These are phyloP conservation scores for Lentinula detonsa DNA, from an alignment of 768 basidiomycete species.

Conservation along the genomic window DNA sequence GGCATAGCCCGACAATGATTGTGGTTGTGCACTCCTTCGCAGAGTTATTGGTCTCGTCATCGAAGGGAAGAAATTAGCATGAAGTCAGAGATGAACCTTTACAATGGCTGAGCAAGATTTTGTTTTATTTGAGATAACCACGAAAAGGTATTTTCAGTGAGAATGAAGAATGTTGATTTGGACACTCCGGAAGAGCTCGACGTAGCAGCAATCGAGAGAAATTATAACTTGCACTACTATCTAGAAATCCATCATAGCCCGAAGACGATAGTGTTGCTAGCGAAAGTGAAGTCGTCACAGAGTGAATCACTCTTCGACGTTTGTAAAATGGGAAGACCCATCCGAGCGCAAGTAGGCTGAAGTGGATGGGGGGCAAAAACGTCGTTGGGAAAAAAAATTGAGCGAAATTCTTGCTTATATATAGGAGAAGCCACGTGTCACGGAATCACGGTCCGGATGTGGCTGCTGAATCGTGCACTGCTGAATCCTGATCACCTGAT, in stretches of 20 bases:
- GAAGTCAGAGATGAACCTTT: no score
- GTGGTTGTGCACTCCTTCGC: no score
- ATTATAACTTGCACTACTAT: conserved; percentile 36
- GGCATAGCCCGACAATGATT: no score
- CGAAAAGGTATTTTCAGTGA: no score
- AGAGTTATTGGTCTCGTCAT: no score
- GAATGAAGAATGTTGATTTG: no score
- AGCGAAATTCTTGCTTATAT: neutral
- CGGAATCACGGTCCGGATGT: neutral
- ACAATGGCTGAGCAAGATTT: no score
- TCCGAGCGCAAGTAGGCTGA: conserved; percentile 21
- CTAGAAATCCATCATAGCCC: conserved; percentile 67
- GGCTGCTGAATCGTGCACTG: no score
- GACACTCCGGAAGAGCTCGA: neutral
- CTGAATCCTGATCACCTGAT: no score
- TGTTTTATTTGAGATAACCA: no score
- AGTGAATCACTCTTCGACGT: conserved; percentile 38
- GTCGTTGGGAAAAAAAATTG: conserved; percentile 2
- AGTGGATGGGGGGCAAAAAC: conserved; percentile 16
- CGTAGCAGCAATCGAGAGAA: no score
- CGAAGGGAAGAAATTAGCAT: no score
- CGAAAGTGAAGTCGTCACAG: conserved; percentile 50
- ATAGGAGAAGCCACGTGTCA: neutral
- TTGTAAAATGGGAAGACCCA: conserved; percentile 23
- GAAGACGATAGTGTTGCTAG: conserved; percentile 63